phyloP scores from a whole-genome alignment of 306 rosid genomes.

The Phaseolus lunatus region DNA sequence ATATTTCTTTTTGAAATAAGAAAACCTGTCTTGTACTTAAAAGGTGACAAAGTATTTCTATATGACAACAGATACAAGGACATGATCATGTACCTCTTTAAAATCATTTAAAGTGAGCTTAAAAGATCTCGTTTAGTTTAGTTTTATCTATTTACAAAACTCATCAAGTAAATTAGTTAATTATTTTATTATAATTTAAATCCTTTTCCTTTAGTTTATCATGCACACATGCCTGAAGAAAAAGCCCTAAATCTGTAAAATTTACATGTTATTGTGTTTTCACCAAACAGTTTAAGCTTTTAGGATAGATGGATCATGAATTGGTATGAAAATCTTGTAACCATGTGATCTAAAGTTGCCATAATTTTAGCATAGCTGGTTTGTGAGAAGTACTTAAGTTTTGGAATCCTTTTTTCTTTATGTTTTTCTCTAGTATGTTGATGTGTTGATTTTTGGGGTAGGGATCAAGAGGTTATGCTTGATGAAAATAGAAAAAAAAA shows the following conservation, averaged over 20 bases:
- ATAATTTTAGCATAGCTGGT: neutral
- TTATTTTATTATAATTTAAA: neutral
- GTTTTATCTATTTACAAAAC: neutral
- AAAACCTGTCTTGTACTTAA: conserved; percentile 7
- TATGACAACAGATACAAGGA: conserved; percentile 3
- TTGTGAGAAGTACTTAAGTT: neutral
- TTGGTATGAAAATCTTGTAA: neutral
- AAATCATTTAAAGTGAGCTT: neutral
- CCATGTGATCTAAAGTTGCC: neutral
- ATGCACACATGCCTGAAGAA: neutral
- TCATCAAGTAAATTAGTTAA: neutral
- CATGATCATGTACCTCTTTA: neutral
- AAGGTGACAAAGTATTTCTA: conserved; percentile 17
- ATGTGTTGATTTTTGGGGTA: conserved; percentile 11
- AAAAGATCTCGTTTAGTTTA: neutral
- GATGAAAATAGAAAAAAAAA: neutral
- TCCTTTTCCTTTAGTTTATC: neutral
- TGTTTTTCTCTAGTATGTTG: neutral
- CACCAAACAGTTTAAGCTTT: neutral
- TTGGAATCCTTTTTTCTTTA: neutral
- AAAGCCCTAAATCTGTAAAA: neutral
- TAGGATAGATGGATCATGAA: neutral
- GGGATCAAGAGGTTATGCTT: conserved; percentile 11
- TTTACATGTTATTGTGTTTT: neutral
- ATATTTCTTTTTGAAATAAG: conserved; percentile 32